Conservation (phyloP, 2,329 filamentous ascomycete species). For the Ampelomyces quisqualis region DNA sequence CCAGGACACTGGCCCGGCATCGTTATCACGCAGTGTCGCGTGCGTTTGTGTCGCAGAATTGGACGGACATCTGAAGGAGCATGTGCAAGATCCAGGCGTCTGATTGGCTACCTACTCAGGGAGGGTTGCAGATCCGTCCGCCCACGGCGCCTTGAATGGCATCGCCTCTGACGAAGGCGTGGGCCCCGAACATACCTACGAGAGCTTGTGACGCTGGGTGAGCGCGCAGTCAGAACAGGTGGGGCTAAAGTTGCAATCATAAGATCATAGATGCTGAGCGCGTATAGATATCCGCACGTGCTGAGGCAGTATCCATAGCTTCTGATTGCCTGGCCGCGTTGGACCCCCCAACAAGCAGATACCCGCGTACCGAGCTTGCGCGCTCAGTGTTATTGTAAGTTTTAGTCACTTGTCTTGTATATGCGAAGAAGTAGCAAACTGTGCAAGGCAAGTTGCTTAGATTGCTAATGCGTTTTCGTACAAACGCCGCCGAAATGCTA, state of each 20-base stretch:
- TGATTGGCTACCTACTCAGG: constrained; percentile 21
- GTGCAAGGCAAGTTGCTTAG: too few species aligned
- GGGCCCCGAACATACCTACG: constrained; percentile 18
- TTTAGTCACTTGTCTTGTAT: too few species aligned
- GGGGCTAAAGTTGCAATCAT: constrained; percentile 9
- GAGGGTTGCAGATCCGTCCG: constrained; percentile 5
- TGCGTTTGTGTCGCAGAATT: constrained; percentile 30
- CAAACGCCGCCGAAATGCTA: constrained; percentile 10
- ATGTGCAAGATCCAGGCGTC: constrained; percentile 11
- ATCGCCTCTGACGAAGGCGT: constrained; percentile 26
- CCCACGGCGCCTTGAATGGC: constrained; percentile 29
- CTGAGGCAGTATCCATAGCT: too few species aligned
- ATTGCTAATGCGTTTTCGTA: not conserved
- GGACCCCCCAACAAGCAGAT: too few species aligned
- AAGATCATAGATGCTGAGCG: too few species aligned
- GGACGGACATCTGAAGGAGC: constrained; percentile 10
- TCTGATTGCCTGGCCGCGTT: too few species aligned
- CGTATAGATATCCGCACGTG: too few species aligned
- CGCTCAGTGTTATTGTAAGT: too few species aligned
- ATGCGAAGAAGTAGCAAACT: too few species aligned
- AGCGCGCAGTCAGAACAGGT: constrained; percentile 15
- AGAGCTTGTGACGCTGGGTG: constrained; percentile 9
- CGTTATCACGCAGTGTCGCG: constrained; percentile 33
- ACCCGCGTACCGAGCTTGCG: too few species aligned
- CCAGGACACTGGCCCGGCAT: constrained; percentile 11